A percentile compares a stretch with the other conserved stretches of the same genome.
Conservation (phyloP, 306 rosid genomes). For the Cucurbita ficifolia region DNA sequence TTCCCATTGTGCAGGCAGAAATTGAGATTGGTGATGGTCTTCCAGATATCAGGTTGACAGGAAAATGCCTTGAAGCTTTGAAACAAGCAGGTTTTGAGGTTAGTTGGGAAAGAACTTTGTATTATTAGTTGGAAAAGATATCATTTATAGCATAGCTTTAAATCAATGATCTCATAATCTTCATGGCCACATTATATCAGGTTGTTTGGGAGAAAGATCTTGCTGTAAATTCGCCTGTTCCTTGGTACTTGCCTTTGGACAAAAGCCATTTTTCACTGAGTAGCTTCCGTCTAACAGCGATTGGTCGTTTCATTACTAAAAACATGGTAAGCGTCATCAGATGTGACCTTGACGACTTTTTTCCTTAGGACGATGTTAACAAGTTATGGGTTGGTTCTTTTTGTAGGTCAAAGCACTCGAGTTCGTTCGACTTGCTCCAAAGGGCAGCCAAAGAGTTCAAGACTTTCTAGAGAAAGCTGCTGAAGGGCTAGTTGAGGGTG, state of each 20-base stretch:
- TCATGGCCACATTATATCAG: conserved; percentile 20
- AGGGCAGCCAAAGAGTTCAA: conserved; percentile 91
- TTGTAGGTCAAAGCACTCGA: conserved; percentile 68
- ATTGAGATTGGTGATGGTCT: conserved; percentile 95
- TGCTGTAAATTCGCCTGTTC: conserved; percentile 46
- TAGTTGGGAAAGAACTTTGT: conserved; percentile 8
- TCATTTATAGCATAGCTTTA: not conserved
- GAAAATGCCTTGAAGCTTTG: conserved; percentile 77
- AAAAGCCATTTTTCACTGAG: conserved; percentile 68
- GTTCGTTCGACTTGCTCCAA: conserved; percentile 66
- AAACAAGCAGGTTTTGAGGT: conserved; percentile 98
- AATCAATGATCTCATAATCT: not conserved
- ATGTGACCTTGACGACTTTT: not conserved
- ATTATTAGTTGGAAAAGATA: conserved; percentile 1
- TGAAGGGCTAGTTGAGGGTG: conserved; percentile 85
- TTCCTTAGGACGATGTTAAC: not conserved
- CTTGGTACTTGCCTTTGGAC: conserved; percentile 96
- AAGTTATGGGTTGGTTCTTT: not conserved
- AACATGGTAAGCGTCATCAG: conserved; percentile 47
- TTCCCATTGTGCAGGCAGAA: conserved; percentile 44
- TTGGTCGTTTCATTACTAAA: conserved; percentile 68
- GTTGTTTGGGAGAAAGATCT: conserved; percentile 83
- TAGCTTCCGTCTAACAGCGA: conserved; percentile 76
- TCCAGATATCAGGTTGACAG: conserved; percentile 78
- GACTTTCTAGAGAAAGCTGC: conserved; percentile 84